These are phyloP conservation scores for Podaxis sp. DNA, from an alignment of 768 basidiomycete species.

Conservation along the genomic window DNA sequence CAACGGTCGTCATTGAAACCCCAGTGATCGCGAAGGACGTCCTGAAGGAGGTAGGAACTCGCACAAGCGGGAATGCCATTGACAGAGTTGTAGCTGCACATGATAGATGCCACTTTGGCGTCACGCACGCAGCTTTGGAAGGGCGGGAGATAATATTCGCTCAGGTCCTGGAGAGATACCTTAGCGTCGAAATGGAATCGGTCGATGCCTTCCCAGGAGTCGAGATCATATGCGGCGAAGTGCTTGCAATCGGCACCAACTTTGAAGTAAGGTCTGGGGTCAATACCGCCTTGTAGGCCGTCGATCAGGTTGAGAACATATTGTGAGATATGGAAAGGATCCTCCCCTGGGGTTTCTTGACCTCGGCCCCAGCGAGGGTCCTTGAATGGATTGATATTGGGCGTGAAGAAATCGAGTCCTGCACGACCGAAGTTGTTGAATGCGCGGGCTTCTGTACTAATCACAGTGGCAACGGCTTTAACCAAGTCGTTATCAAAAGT, in stretches of 20 bases:
- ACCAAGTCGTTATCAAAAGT: constrained; percentile 56
- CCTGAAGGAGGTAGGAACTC: constrained; percentile 50
- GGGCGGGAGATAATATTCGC: constrained; percentile 53
- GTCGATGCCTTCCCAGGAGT: constrained; percentile 51
- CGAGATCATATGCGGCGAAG: constrained; percentile 58
- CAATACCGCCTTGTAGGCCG: constrained; percentile 58
- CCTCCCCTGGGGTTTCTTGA: constrained; percentile 64
- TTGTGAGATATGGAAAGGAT: constrained; percentile 50
- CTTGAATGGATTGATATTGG: constrained; percentile 58
- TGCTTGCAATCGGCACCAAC: constrained; percentile 61
- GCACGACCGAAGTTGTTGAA: constrained; percentile 56
- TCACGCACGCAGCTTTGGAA: constrained; percentile 64
- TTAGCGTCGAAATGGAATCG: constrained; percentile 53
- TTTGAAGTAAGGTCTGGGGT: constrained; percentile 50
- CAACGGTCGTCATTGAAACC: constrained; percentile 49
- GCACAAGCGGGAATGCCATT: constrained; percentile 61
- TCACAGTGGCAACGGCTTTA: constrained; percentile 45
- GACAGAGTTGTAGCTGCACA: constrained; percentile 66
- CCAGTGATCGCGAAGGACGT: constrained; percentile 50
- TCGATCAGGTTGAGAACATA: constrained; percentile 55
- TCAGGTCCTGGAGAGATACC: constrained; percentile 55
- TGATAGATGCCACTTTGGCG: constrained; percentile 57
- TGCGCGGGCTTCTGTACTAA: constrained; percentile 58
- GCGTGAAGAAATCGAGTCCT: constrained; percentile 57
- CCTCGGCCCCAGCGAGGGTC: constrained; percentile 66